phyloP scores from a whole-genome alignment of 805 yeast genomes.

The Zygoascus flipseniorum region DNA sequence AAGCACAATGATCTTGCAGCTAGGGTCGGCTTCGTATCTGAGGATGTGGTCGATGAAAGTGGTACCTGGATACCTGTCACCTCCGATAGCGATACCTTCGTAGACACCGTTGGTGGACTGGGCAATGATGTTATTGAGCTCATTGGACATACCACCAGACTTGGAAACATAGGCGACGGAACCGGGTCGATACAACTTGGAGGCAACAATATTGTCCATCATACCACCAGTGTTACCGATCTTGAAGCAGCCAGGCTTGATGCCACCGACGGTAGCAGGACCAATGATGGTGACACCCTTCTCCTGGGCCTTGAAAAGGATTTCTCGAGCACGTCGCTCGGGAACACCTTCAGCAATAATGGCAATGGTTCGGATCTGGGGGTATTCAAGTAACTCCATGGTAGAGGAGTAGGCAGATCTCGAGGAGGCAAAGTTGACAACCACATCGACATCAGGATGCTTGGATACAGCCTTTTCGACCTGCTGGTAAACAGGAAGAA shows the following conservation, averaged over 20 bases:
- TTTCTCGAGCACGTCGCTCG: constrained; percentile 42
- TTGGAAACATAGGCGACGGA: constrained; percentile 41
- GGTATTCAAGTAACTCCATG: constrained; percentile 38
- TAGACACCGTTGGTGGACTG: constrained; percentile 40
- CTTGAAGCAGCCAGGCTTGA: constrained; percentile 42
- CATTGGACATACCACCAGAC: constrained; percentile 43
- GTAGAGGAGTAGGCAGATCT: constrained; percentile 40
- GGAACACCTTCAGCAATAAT: constrained; percentile 43
- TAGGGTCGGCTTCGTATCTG: constrained; percentile 54
- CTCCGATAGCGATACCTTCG: constrained; percentile 63
- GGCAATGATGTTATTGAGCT: constrained; percentile 38
- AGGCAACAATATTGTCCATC: constrained; percentile 43
- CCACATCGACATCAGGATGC: constrained; percentile 42
- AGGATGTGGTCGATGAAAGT: constrained; percentile 61
- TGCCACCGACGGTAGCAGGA: constrained; percentile 42
- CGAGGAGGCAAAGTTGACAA: constrained; percentile 39
- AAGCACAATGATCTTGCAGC: constrained; percentile 56
- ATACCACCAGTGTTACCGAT: constrained; percentile 43
- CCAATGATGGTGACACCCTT: constrained; percentile 40
- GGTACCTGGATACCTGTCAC: constrained; percentile 68
- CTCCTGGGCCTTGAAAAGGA: constrained; percentile 34
- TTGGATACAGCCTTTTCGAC: constrained; percentile 33
- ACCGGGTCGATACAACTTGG: constrained; percentile 41
- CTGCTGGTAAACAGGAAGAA: constrained; percentile 38
- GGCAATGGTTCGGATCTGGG: constrained; percentile 39